phyloP scores from a whole-genome alignment of 108 stramenopile genomes.

The Epipyxis sp. region DNA sequence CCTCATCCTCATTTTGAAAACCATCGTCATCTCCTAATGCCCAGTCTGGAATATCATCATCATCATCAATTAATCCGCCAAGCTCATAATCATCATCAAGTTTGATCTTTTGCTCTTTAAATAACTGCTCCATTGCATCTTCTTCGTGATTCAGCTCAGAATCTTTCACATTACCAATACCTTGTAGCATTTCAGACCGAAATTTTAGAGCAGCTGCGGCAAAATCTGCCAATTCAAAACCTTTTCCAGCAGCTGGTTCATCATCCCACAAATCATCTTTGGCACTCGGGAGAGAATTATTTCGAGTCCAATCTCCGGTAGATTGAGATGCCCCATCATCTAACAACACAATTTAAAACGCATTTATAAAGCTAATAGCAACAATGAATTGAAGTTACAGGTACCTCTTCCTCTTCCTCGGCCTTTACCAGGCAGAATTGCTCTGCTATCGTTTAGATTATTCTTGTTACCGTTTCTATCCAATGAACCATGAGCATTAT shows the following conservation, averaged over 20 bases:
- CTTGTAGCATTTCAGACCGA: background rate
- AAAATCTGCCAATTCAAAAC: background rate
- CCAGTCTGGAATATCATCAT: background rate
- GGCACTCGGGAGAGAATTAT: background rate
- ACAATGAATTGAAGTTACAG: too few species aligned
- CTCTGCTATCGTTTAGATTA: too few species aligned
- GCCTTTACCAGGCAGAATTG: too few species aligned
- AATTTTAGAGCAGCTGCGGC: background rate
- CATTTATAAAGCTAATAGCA: too few species aligned
- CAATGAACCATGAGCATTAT: too few species aligned
- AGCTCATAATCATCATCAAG: background rate
- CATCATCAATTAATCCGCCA: too few species aligned
- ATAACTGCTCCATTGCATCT: background rate
- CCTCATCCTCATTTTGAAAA: too few species aligned
- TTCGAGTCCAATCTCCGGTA: background rate
- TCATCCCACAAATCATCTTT: background rate
- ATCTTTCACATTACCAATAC: background rate
- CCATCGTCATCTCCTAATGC: background rate
- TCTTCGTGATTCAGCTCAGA: background rate
- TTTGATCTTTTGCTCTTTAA: background rate
- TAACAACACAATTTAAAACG: too few species aligned
- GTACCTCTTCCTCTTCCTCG: too few species aligned
- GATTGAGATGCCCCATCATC: too few species aligned
- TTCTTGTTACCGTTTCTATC: too few species aligned
- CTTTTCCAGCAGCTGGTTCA: background rate